A percentile compares a stretch with the other conserved stretches of the same genome.
Evolutionary conservation across 495 filamentous ascomycete genomes (phyloP).

Genomic region (Penicillium bialowiezense): DNA sequence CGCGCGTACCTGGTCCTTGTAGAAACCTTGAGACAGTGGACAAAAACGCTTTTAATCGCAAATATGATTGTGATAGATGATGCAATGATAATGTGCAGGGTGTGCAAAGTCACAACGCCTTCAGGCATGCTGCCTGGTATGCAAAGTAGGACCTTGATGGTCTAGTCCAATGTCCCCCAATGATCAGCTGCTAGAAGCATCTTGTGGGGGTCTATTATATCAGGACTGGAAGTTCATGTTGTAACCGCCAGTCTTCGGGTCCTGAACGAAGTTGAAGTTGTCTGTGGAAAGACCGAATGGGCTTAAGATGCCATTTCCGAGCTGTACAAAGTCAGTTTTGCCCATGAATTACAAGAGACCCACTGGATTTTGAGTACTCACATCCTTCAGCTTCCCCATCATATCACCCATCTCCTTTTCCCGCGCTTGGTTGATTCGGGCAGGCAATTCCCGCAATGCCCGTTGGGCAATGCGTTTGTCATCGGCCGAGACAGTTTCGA

Average conservation of each 20-base stretch:
- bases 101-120: conserved; percentile 4
- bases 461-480: conserved; percentile 66
- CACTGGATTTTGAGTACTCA: conserved; percentile 39
- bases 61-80: too few species aligned
- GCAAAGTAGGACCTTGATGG: background rate
- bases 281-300: conserved; percentile 92
- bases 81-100: background rate
- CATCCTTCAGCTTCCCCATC: conserved; percentile 92
- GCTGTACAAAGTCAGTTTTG: conserved; percentile 35
- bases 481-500: conserved; percentile 55
- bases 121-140: conserved; percentile 5
- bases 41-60: too few species aligned
- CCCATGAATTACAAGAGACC: background rate
- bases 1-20: too few species aligned
- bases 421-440: conserved; percentile 67
- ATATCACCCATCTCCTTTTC: conserved; percentile 89
- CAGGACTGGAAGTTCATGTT: conserved; percentile 77
- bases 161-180: background rate
- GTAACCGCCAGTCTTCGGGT: conserved; percentile 85
- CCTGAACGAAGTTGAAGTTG: conserved; percentile 90
- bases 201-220: background rate
- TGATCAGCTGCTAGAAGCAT: background rate
- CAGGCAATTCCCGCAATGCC: conserved; percentile 62
- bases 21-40: too few species aligned
- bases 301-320: conserved; percentile 88